phyloP scores from a whole-genome alignment of 2,329 filamentous ascomycete genomes.

The Pseudogymnoascus sp. region DNA sequence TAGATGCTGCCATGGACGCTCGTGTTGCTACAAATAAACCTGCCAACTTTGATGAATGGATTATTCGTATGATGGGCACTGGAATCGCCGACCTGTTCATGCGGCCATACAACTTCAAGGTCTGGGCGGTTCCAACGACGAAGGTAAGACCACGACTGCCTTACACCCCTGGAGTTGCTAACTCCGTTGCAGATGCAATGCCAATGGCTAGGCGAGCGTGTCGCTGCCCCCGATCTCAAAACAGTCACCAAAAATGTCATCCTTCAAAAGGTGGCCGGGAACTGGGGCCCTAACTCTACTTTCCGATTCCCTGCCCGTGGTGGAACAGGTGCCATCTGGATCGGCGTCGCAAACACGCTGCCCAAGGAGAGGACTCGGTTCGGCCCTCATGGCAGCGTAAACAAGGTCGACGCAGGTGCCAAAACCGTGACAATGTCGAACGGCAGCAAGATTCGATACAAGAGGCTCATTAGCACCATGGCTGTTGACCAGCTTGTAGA shows the following conservation, averaged over 20 bases:
- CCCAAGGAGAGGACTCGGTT: conserved; percentile 88
- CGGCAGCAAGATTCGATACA: conserved; percentile 82
- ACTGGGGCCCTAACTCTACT: conserved; percentile 96
- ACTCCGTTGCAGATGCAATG: conserved; percentile 77
- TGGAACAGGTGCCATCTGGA: conserved; percentile 98
- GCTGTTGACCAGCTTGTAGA: conserved; percentile 82
- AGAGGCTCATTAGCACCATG: conserved; percentile 95
- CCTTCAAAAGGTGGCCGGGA: conserved; percentile 88
- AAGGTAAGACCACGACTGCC: conserved; percentile 53
- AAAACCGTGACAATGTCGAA: conserved; percentile 78
- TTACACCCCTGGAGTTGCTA: not conserved
- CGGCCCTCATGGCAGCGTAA: conserved; percentile 75
- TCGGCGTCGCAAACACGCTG: conserved; percentile 86
- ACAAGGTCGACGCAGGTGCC: conserved; percentile 76
- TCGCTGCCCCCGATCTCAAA: conserved; percentile 95
- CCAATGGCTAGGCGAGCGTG: conserved; percentile 95
- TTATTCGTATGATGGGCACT: conserved; percentile 80
- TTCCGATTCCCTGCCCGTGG: conserved; percentile 96
- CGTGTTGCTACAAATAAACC: conserved; percentile 87
- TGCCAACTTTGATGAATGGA: conserved; percentile 97
- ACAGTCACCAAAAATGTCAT: conserved; percentile 88
- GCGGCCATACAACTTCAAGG: conserved; percentile 99
- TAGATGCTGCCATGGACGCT: conserved; percentile 83
- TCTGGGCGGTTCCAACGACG: conserved; percentile 96
- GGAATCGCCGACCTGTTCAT: conserved; percentile 95